These are phyloP conservation scores for Populus hybrid DNA, from an alignment of 441 rosid species.

Conservation along the genomic window DNA sequence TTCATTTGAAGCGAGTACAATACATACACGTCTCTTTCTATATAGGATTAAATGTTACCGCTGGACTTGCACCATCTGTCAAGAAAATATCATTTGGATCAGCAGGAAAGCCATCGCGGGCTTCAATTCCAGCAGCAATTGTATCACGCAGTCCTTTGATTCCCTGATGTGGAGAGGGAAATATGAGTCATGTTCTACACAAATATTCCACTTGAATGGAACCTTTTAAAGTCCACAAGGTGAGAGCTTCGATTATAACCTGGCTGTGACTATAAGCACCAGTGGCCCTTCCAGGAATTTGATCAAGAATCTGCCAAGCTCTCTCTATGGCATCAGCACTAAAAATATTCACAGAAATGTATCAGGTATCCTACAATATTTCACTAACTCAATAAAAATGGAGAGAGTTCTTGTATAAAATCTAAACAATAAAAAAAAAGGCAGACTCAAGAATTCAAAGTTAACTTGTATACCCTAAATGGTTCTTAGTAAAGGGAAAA, in stretches of 20 bases:
- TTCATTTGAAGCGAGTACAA: no score
- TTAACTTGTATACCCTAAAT: not conserved
- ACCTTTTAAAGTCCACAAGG: constrained; percentile 8
- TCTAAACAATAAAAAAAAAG: not conserved
- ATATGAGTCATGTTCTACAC: not conserved
- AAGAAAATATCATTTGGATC: constrained; percentile 85
- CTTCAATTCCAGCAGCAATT: constrained; percentile 87
- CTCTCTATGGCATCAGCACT: constrained; percentile 86
- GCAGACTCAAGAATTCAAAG: not conserved
- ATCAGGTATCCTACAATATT: not conserved
- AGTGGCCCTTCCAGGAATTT: constrained; percentile 92
- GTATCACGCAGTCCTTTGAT: constrained; percentile 87
- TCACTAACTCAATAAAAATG: not conserved
- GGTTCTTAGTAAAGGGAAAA: not conserved
- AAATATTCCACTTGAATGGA: not conserved
- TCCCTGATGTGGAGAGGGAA: constrained; percentile 49
- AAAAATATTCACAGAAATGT: constrained; percentile 13
- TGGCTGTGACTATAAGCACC: constrained; percentile 99
- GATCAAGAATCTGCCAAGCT: constrained; percentile 90
- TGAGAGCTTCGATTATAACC: constrained; percentile 39
- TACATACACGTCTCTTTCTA: not conserved
- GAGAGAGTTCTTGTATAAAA: not conserved
- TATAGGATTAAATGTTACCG: constrained; percentile 37
- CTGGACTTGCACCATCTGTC: constrained; percentile 98
- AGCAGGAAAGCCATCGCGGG: constrained; percentile 90